Percentiles rank a stretch among this genome's conserved stretches.
Conservation (phyloP, 2,329 filamentous ascomycete genomes). For the Metarhizium sp. region DNA sequence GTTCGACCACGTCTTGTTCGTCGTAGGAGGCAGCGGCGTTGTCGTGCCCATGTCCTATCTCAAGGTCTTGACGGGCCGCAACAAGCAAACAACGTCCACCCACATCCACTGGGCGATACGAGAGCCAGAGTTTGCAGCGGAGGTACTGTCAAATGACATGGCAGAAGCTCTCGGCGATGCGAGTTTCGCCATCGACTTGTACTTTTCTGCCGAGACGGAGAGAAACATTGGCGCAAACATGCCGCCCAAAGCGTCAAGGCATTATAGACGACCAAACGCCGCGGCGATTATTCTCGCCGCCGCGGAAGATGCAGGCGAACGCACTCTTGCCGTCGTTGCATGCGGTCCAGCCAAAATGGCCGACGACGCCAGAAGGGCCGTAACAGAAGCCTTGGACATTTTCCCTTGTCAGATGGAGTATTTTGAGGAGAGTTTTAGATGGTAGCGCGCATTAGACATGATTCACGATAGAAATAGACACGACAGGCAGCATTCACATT, state of each 20-base stretch:
- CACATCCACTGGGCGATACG: slow-evolving; percentile 34
- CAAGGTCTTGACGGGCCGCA: slow-evolving; percentile 13
- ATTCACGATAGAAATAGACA: not conserved
- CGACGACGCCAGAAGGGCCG: slow-evolving; percentile 30
- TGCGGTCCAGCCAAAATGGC: slow-evolving; percentile 36
- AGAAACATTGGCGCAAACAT: slow-evolving; percentile 5
- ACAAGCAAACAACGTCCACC: slow-evolving; percentile 13
- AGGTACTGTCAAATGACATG: slow-evolving; percentile 25
- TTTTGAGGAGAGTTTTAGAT: slow-evolving; percentile 9
- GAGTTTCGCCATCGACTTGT: slow-evolving; percentile 26
- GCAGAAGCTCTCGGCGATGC: slow-evolving; percentile 15
- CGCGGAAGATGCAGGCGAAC: slow-evolving; percentile 10
- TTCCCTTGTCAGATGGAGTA: slow-evolving; percentile 12
- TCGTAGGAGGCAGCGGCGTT: slow-evolving; percentile 36
- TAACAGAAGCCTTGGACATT: slow-evolving; percentile 19
- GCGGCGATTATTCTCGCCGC: slow-evolving; percentile 20
- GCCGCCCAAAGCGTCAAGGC: slow-evolving; percentile 10
- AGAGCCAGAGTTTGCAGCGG: slow-evolving; percentile 26
- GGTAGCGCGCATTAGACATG: slow-evolving; percentile 5
- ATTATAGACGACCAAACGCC: slow-evolving; percentile 24
- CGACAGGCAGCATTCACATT: not conserved
- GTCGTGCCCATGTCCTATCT: slow-evolving; percentile 32
- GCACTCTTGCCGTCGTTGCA: slow-evolving; percentile 30
- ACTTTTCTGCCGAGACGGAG: slow-evolving; percentile 19
- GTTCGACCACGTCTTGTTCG: slow-evolving; percentile 31